These are phyloP conservation scores for Parasarocladium wereldwijsianum DNA, from an alignment of 2,329 filamentous ascomycete genomes.

Conservation along the genomic window DNA sequence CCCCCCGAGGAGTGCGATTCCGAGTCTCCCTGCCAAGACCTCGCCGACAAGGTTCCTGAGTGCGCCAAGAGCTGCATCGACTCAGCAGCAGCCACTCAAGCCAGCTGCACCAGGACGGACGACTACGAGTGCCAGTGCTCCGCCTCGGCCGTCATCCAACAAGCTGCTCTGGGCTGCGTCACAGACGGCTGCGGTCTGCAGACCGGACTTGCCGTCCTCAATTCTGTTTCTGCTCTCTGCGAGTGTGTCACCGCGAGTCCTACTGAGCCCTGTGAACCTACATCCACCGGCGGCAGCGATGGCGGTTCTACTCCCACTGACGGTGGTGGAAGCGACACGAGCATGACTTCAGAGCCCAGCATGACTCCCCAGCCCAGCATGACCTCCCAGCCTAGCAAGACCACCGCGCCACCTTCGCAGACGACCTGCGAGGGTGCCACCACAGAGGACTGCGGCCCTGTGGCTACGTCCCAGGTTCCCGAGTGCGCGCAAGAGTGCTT, in stretches of 20 bases:
- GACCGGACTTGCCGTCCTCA: conserved; percentile 9
- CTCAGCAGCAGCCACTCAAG: conserved; percentile 11
- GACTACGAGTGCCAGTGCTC: conserved; percentile 14
- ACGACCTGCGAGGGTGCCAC: conserved; percentile 4
- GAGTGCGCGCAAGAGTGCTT: conserved; percentile 15
- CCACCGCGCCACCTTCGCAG: background rate
- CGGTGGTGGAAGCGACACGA: too few relatives aligned
- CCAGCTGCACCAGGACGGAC: conserved; percentile 8
- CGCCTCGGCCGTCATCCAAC: conserved; percentile 10
- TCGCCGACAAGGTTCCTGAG: conserved; percentile 10
- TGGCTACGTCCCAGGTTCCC: conserved; percentile 14
- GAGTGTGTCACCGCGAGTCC: conserved; percentile 11
- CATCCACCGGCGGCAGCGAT: conserved; percentile 4
- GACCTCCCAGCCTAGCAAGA: conserved; percentile 1
- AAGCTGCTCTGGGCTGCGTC: conserved; percentile 10
- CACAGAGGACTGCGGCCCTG: conserved; percentile 11
- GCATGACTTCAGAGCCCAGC: too few relatives aligned
- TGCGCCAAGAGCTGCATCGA: conserved; percentile 13
- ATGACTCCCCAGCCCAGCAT: too few relatives aligned
- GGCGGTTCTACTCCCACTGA: too few relatives aligned
- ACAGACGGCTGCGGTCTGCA: conserved; percentile 9
- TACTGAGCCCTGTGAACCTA: conserved; percentile 8
- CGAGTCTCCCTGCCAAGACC: conserved; percentile 11
- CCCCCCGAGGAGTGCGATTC: conserved; percentile 8
- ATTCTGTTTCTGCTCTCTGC: conserved; percentile 10